Evolutionary conservation across 148 eudicot species (phyloP), one percentile per base, ranked within the genome.

Genomic region (Vaccinium darrowii): DNA sequence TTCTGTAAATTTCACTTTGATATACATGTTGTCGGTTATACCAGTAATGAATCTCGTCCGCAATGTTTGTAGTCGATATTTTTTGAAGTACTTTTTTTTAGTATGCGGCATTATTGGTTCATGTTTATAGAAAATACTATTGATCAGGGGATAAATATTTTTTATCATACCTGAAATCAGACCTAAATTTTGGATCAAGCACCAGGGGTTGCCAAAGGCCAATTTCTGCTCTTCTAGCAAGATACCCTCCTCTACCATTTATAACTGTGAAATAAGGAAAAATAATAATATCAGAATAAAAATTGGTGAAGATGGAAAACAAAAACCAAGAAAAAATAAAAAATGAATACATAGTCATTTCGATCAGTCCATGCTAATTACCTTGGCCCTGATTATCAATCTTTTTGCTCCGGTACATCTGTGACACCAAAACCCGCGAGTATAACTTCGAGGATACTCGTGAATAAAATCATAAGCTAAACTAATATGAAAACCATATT

Each of bases 341-440:
- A 21, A 57, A 15, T 3, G 16, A 3, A 15, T 16, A 3, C 14
- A 57, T 14, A 57, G 23, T 60, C 65, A 19, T 60, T 19, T 60
- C n/a, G 7, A 67, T 62, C 8, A 82, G 36, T 11, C 15, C 74
- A 27, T 27, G 74, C 13, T 65, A 62, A 0, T 8, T 82, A 84
- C 85, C 85, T 79, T 84, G 86, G 43, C 86, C 81, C 23, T 58
- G 86, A 78, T 84, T 80, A 53, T 84, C 86, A 67, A 78, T 84
- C 76, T 78, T 84, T 33, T 84, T 84, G 86, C 86, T 78, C 62
- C 86, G 53, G 65, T 84, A 84, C 86, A 84, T 84, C 86, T 84
- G 50, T 6, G 5, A 83, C 18, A 73, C 21, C 8, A 47, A n/a
- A 33, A 25, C 25, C 47, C 74, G 7, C 5, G 49, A 76, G 18